These are phyloP conservation scores for Ustilago shanxiensis DNA, from an alignment of 1,284 basidiomycete species.

Conservation along the genomic window DNA sequence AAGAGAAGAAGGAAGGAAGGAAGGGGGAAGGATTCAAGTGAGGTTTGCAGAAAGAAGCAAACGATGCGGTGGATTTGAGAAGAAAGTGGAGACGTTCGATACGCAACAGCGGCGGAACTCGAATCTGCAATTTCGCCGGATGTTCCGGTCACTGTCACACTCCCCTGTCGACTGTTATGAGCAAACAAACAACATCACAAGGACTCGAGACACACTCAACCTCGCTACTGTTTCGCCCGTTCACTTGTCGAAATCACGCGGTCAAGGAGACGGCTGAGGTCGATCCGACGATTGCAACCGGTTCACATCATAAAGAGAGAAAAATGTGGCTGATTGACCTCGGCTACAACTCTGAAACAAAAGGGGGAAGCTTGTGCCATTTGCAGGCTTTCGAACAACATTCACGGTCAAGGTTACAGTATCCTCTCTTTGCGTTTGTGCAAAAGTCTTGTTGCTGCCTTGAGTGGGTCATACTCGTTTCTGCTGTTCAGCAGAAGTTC, in stretches of 20 bases:
- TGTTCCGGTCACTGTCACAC: neutral
- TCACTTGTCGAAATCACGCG: neutral
- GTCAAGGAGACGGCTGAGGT: conserved; percentile 1
- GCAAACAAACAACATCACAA: neutral
- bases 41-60: too few relatives aligned
- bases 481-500: too few relatives aligned
- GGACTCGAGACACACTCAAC: too few relatives aligned
- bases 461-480: too few relatives aligned
- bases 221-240: too few relatives aligned
- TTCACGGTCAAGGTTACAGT: neutral
- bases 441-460: too few relatives aligned
- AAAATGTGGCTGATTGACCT: neutral
- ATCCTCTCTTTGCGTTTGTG: neutral
- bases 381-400: neutral
- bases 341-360: neutral
- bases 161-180: neutral
- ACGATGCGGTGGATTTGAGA: neutral
- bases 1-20: conserved; percentile 2
- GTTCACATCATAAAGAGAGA: too few relatives aligned
- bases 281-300: too few relatives aligned
- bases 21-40: too few relatives aligned
- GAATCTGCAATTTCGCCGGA: neutral
- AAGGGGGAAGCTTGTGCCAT: too few relatives aligned
- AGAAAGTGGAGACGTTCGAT: neutral
- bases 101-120: neutral